A percentile compares a stretch with the other conserved stretches of the same genome.
Evolutionary conservation across 2,329 filamentous ascomycete species (phyloP).

Genomic region (Thermochaetoides dissita): DNA sequence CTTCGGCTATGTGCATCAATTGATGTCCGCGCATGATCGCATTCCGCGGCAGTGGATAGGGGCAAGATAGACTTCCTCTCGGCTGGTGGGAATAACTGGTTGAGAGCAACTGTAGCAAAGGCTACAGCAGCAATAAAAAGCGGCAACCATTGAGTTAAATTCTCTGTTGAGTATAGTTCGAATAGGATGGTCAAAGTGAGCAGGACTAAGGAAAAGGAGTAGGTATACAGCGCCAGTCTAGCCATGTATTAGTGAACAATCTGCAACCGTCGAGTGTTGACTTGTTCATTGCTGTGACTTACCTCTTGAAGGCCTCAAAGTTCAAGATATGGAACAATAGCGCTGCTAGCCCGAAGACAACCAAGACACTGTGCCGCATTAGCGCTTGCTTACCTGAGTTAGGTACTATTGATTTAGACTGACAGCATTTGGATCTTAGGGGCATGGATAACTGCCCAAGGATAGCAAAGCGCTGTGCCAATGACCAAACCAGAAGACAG

Average conservation of each 20-base stretch:
- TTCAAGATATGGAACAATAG: conserved; percentile 11
- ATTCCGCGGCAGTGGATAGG: too few relatives aligned
- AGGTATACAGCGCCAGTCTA: conserved; percentile 12
- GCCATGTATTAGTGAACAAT: not conserved
- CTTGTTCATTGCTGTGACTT: not conserved
- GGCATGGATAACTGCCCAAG: too few relatives aligned
- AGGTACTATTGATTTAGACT: too few relatives aligned
- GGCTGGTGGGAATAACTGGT: conserved; percentile 3
- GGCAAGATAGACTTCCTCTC: too few relatives aligned
- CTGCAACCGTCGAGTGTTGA: too few relatives aligned
- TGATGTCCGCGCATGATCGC: too few relatives aligned
- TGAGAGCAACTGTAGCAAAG: conserved; percentile 9
- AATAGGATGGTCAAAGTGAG: conserved; percentile 3
- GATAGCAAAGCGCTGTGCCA: too few relatives aligned
- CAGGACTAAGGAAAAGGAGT: conserved; percentile 9
- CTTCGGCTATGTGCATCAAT: too few relatives aligned
- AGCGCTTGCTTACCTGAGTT: not conserved
- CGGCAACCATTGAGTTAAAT: conserved; percentile 15
- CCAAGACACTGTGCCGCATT: conserved; percentile 9
- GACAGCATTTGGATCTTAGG: too few relatives aligned
- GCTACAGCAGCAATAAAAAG: conserved; percentile 10
- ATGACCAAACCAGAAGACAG: too few relatives aligned
- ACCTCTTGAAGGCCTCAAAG: conserved; percentile 11
- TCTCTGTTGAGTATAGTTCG: conserved; percentile 6
- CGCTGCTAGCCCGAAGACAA: conserved; percentile 9